phyloP scores from a whole-genome alignment of 1,139 yeast genomes.

The Yamadazyma taylorii region DNA sequence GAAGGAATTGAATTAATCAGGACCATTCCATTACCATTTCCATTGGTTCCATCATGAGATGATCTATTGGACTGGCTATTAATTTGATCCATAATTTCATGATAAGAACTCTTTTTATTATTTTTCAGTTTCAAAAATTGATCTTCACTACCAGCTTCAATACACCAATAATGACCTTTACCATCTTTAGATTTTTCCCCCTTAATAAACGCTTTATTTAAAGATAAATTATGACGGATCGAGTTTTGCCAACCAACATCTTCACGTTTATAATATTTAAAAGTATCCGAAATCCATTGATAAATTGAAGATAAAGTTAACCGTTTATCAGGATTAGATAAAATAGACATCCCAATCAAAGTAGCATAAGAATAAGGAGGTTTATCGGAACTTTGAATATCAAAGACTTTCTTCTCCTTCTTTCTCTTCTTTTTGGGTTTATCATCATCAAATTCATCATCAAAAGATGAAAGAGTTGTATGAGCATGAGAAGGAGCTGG shows the following conservation, averaged over 20 bases:
- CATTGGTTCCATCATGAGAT: slow-evolving; percentile 10
- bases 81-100: slow-evolving; percentile 48
- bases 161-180: slow-evolving; percentile 96
- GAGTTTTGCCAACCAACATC: slow-evolving; percentile 96
- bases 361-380: slow-evolving; percentile 97
- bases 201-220: slow-evolving; percentile 85
- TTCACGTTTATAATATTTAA: slow-evolving; percentile 76
- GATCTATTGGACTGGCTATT: slow-evolving; percentile 7
- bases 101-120: slow-evolving; percentile 45
- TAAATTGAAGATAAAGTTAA: slow-evolving; percentile 90
- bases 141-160: slow-evolving; percentile 77
- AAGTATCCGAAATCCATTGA: slow-evolving; percentile 88
- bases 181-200: slow-evolving; percentile 94
- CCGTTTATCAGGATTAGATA: slow-evolving; percentile 76
- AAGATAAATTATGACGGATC: slow-evolving; percentile 79
- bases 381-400: slow-evolving; percentile 53
- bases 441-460: slow-evolving; percentile 17
- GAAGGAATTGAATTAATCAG: slow-evolving; percentile 34
- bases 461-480: slow-evolving; percentile 17
- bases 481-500: neutral
- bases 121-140: slow-evolving; percentile 71
- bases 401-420: slow-evolving; percentile 23
- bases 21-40: slow-evolving; percentile 19
- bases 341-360: slow-evolving; percentile 88
- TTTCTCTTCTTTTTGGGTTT: slow-evolving; percentile 17